phyloP scores from a whole-genome alignment of 2,329 filamentous ascomycete species.

The Lachnellula subtilissima region DNA sequence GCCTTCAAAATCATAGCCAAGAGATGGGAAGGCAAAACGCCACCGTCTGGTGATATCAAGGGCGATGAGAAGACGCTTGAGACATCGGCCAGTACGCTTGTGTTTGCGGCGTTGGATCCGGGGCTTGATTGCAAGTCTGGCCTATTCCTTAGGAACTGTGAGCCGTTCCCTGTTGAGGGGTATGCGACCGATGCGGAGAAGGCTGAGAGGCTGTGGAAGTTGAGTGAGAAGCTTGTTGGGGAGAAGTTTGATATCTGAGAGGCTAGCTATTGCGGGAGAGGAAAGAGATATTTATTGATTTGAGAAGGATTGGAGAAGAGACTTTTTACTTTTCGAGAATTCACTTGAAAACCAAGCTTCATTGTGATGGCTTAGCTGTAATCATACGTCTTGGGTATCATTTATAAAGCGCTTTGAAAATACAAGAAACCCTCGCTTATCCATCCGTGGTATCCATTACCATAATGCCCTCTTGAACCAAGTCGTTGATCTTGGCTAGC shows the following conservation, averaged over 20 bases:
- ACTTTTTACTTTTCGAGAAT: too few relatives aligned
- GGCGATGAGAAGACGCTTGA: background rate
- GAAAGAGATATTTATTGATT: too few relatives aligned
- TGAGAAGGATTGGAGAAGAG: too few relatives aligned
- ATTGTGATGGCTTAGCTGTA: too few relatives aligned
- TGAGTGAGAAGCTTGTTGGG: slow-evolving; percentile 40
- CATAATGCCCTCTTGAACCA: slow-evolving; percentile 23
- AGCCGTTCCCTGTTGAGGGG: background rate
- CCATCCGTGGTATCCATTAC: slow-evolving; percentile 6
- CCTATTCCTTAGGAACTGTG: background rate
- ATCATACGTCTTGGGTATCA: too few relatives aligned
- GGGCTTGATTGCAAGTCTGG: background rate
- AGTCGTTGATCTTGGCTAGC: slow-evolving; percentile 48
- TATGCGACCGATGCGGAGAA: background rate
- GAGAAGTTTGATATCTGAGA: slow-evolving; percentile 31
- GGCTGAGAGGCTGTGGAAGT: slow-evolving; percentile 40
- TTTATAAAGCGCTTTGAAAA: too few relatives aligned
- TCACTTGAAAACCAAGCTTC: too few relatives aligned
- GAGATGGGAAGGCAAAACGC: background rate
- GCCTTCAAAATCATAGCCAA: background rate
- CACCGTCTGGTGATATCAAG: background rate
- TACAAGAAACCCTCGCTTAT: background rate
- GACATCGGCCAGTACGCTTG: background rate
- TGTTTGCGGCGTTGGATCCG: background rate
- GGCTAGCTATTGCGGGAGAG: background rate